Base-by-base conservation (phyloP, 768 basidiomycete genomes). In the Podaxis sp. region DNA sequence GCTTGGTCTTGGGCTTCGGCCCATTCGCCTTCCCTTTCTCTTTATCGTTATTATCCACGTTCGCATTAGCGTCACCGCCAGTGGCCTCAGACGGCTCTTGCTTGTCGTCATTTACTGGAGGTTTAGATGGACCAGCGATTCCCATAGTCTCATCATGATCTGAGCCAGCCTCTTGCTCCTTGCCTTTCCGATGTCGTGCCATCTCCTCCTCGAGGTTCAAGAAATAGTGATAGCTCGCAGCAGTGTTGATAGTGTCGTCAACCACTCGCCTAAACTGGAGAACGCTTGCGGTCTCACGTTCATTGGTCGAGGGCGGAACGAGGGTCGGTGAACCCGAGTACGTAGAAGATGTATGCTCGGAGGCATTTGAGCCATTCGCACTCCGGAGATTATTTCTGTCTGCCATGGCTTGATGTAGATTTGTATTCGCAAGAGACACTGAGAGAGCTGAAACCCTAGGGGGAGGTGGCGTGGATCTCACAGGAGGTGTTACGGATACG, bases 361-460 rank as follows among this genome's bases (percentile, higher is more conserved):
- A 38, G 71, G 6, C n/a, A 72, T n/a, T 63, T 63, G 57, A 61
- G 64, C 32, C 64, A 57, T 50, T 66, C 44, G 16, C 61, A 32
- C 27, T 68, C 63, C 32, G 66, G 50, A 37, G 67, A 48, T 27
- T 63, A 63, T 68, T 68, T 48, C 63, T 63, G 55, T 59, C 66
- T 23, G 75, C 74, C 59, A 71, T 78, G 4, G 83, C 80, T 65
- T 83, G 76, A 61, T 87, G 80, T 64, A 89, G 84, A 14, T 74
- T 73, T 18, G 87, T 79, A 21, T 81, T 82, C 5, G 79, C 84
- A 47, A 91, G 75, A 36, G 89, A 90, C n/a, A 82, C 83, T 18
- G 89, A 90, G 46, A 91, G 80, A 4, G 86, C 83, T 55, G 89
- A 91, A 35, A 79, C 62, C 53, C 77, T 75, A 32, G 78, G 74